Conservation (phyloP, 805 yeast species). For the Myxozyma neotropica region DNA sequence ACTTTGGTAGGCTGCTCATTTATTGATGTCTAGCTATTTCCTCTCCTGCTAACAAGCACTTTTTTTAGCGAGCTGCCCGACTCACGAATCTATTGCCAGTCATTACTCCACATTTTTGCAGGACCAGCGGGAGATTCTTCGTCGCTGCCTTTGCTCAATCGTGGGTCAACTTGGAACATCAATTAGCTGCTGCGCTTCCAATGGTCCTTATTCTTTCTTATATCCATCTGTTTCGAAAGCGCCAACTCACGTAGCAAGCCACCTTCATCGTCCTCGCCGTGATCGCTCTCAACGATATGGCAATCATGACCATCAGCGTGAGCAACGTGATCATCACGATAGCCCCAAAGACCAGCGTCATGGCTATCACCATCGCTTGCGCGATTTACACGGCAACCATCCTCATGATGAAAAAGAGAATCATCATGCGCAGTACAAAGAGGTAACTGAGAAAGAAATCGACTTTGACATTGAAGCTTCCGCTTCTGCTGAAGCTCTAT, state of each 20-base stretch:
- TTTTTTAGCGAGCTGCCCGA: slow-evolving; percentile 4
- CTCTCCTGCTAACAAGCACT: too few species aligned
- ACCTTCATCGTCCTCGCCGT: neutral
- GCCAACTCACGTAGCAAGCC: neutral
- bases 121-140: slow-evolving; percentile 15
- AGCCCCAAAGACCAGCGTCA: too few species aligned
- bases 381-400: too few species aligned
- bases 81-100: slow-evolving; percentile 17
- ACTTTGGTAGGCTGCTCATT: neutral
- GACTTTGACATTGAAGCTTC: slow-evolving; percentile 13
- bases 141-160: slow-evolving; percentile 23
- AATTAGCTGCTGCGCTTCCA: slow-evolving; percentile 13
- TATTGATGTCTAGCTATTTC: neutral
- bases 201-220: slow-evolving; percentile 9
- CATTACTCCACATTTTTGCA: slow-evolving; percentile 21
- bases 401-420: neutral
- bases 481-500: neutral
- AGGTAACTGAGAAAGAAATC: neutral
- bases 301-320: too few species aligned
- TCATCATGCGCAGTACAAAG: neutral
- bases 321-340: too few species aligned
- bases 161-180: slow-evolving; percentile 7
- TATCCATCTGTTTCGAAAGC: neutral
- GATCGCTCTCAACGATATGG: too few species aligned
- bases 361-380: too few species aligned